Evolutionary conservation across 306 rosid genomes (phyloP), one percentile per base, ranked within the genome.

Genomic region (Cucurbita ficifolia): DNA sequence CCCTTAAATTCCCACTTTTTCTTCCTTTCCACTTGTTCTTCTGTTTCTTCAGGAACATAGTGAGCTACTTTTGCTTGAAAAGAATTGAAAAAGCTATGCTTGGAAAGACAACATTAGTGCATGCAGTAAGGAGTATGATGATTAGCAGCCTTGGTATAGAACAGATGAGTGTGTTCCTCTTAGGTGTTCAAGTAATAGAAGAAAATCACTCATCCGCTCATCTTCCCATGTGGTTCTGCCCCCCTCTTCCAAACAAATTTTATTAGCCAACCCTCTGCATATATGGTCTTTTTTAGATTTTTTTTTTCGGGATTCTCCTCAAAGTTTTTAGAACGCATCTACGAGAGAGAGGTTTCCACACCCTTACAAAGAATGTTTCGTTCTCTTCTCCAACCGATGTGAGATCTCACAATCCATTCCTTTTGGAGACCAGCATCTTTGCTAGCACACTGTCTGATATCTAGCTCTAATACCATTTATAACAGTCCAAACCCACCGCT

Each of bases 141-240:
- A 84, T 84, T 71, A 80, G 86, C 72, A 63, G 78, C 82, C 76
- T 87, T 85, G 88, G 76, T 76, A 10, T 43, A 43, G 16, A 81
- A 71, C 86, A 79, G 64, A 76, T 63, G 67, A 68, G 72, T 83
- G 78, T 86, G 87, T 76, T 82, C 43, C 43, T 60, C 70, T 75
- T 24, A 11, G 78, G 73, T 76, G 81, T 73, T 85, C 39, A 19
- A 17, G 33, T 40, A 19, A 65, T n/a, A 75, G 76, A 82, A 75
- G 75, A 74, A 76, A 76, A 80, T 43, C 14, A 29, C 80, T 76
- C 63, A 70, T 71, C 80, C 75, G 73, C 79, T 80, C 75, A 77
- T 78, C 76, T 76, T 78, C 83, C 70, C 72, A 78, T 71, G 80
- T 76, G 82, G 79, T 82, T 62, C 7, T 62, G 51, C 40, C 79